Base-by-base conservation (phyloP, 306 rosid genomes). In the Malus sylvestris region DNA sequence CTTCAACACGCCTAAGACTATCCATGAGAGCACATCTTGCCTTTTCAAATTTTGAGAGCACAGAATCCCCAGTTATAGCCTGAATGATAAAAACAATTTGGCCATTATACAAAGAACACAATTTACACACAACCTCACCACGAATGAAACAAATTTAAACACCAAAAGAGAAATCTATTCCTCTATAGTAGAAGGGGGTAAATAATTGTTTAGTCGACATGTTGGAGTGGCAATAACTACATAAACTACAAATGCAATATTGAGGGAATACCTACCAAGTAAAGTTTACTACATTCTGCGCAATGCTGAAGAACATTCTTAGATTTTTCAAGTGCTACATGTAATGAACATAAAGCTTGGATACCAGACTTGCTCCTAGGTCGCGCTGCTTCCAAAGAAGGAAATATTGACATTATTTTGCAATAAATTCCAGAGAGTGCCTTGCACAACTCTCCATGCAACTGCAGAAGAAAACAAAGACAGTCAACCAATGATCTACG, bases 371-470 rank as follows among this genome's bases (percentile, higher is more conserved):
- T 95, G 85, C 99, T 95, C 83, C 99, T 78, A 44, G 99, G 99
- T 69, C 99, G 90, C 49, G 97, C 93, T 22, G 96, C 99, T 90
- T 95, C 99, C 87, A 95, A 76, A 15, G 97, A 89, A 67, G 99
- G 99, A 82, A 95, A 92, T 67, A 95, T 74, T 22, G 92, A 84
- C 86, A 90, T 78, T 71, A 95, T 85, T 88, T 85, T 91, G 87
- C 90, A 86, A 89, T 90, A 90, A 73, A 86, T 84, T 70, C 86
- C 71, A 81, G 99, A 86, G 71, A 95, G 91, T 45, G 83, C 72
- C 97, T 92, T 92, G 96, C 93, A 95, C 97, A 92, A 87, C 71
- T 89, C 90, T 86, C 93, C 96, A 76, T 95, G 99, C 85, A 95
- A 76, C 99, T 95, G 86, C 85, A 79, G 40, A 35, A 76, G 62